Conservation (phyloP, 129 eudicot species). For the Escallonia herrerae region DNA sequence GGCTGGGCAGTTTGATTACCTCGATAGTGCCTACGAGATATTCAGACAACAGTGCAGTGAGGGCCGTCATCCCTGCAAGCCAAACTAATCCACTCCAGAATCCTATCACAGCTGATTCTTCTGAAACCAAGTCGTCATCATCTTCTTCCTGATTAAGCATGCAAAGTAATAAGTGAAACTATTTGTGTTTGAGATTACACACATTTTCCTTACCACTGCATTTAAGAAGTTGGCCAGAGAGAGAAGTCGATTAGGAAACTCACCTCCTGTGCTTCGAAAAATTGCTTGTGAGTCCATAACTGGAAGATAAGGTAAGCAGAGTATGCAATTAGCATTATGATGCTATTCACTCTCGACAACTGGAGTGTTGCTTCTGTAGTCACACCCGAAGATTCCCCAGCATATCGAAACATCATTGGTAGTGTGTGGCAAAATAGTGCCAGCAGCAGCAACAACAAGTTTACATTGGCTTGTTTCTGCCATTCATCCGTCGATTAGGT, state of each 20-base stretch:
- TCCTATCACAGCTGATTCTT: slow-evolving; percentile 31
- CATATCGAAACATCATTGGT: slow-evolving; percentile 31
- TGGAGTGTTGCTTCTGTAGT: slow-evolving; percentile 16
- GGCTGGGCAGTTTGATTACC: slow-evolving; percentile 5
- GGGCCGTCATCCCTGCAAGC: slow-evolving; percentile 48
- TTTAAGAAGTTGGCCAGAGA: background rate
- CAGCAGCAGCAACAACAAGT: slow-evolving; percentile 31
- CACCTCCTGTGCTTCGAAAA: slow-evolving; percentile 40
- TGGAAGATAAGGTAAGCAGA: slow-evolving; percentile 45
- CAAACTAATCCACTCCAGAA: slow-evolving; percentile 45
- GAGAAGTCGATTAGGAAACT: background rate
- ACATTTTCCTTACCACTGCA: no score
- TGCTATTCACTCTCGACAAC: slow-evolving; percentile 40
- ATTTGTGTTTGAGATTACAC: no score
- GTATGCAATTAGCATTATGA: slow-evolving; percentile 48
- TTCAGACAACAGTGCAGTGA: slow-evolving; percentile 45
- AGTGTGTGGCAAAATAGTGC: slow-evolving; percentile 42
- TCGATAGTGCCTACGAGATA: slow-evolving; percentile 45
- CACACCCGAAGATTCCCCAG: slow-evolving; percentile 15
- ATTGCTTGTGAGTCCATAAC: slow-evolving; percentile 50
- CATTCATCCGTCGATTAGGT: background rate
- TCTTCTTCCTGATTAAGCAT: slow-evolving; percentile 18
- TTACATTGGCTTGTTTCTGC: slow-evolving; percentile 56
- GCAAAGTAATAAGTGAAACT: background rate
- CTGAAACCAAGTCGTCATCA: slow-evolving; percentile 16